Percentiles rank a stretch among this genome's conserved stretches.
Evolutionary conservation across 106 monocot species (phyloP).

Genomic region (Apostasia shenzhenica): DNA sequence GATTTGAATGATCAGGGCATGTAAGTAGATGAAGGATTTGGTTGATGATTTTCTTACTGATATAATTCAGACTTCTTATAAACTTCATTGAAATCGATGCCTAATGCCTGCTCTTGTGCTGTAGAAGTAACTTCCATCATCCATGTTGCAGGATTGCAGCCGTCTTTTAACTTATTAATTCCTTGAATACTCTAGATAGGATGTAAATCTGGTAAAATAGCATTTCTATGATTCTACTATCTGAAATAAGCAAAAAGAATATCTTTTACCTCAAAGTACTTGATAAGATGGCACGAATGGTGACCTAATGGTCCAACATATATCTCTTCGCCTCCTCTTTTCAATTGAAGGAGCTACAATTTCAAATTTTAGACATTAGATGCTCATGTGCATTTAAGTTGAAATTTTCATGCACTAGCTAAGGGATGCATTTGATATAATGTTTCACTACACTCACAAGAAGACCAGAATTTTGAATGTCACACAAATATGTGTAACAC

Average conservation of each 20-base stretch:
- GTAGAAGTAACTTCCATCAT: constrained; percentile 34
- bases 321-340: constrained; percentile 52
- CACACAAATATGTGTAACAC: constrained; percentile 42
- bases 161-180: constrained; percentile 34
- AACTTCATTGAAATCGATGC: constrained; percentile 18
- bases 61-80: constrained; percentile 32
- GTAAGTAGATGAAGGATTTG: background rate
- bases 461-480: constrained; percentile 61
- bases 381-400: no score
- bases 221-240: no score
- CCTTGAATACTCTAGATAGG: constrained; percentile 28
- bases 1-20: no score
- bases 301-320: constrained; percentile 49
- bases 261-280: constrained; percentile 41
- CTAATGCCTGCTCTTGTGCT: constrained; percentile 23
- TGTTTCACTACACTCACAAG: constrained; percentile 20
- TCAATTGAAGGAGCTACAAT: constrained; percentile 45
- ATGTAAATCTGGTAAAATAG: background rate
- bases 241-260: background rate
- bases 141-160: constrained; percentile 62
- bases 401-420: no score
- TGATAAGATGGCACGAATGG: constrained; percentile 32
- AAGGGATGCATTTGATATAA: no score
- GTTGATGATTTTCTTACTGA: constrained; percentile 18
- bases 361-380: background rate